Base-by-base conservation (phyloP, 2,329 filamentous ascomycete species). In the Curvularia verruculosa region DNA sequence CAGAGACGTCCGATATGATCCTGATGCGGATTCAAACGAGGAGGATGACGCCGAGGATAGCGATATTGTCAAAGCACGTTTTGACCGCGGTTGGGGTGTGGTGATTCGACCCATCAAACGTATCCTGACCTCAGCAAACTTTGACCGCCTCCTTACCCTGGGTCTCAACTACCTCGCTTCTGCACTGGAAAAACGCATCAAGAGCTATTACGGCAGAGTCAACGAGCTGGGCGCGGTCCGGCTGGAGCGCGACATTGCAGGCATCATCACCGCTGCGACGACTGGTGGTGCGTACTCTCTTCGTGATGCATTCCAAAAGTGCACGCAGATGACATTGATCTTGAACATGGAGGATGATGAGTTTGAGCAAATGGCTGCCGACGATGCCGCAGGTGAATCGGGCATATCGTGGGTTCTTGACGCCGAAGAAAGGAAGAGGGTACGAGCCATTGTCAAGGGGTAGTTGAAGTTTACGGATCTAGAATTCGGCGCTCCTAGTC, bases 291-390 rank as follows among this genome's bases (percentile, higher is more conserved):
- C 90, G 69, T 97, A 96, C 72, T 85, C 85, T 1, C 84, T 95
- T 34, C 82, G 91, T 29, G 92, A 96, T 70, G 78, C 85, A 3
- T 96, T 97, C 79, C 82, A 84, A 26, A 86, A 88, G 69, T 90
- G 90, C 56, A 83, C 84, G 57, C 92, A 97, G 81, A 88, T 96
- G 67, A 86, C 90, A 55, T 86, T 96, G 81, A 86, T 96, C 15
- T 87, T 94, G 73, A 94, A 93, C 66, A 96, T 97, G 92, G 93
- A 97, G 73, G 91, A 95, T 31, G 93, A 97, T 56, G 94, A 97
- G 77, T 96, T 92, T 90, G 90, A 94, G 46, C 92, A 95, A 75
- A 77, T 93, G 37, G 74, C 78, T 2, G 24, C 15, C 37, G 70
- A 76, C 6, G 78, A 82, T 39, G 77, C 81, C 29, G 73, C 78